Conservation (phyloP, 2,329 filamentous ascomycete genomes). For the Penicillium sumatraense region DNA sequence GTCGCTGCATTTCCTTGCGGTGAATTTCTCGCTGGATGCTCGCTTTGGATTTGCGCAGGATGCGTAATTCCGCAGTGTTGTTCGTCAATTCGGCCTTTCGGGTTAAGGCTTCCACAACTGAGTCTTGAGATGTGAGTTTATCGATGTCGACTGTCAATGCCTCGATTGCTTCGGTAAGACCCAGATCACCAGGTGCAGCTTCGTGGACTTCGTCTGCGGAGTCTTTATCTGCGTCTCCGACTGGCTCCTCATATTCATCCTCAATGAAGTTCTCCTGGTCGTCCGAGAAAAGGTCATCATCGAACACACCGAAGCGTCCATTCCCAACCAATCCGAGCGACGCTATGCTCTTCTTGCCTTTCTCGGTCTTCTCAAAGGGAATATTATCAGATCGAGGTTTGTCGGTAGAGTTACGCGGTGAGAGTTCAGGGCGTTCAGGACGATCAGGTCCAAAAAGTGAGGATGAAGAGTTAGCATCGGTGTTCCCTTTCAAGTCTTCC, state of each 20-base stretch:
- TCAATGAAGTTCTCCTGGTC: constrained; percentile 81
- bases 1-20: constrained; percentile 91
- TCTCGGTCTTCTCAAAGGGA: constrained; percentile 56
- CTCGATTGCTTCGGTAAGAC: constrained; percentile 89
- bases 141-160: constrained; percentile 89
- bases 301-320: constrained; percentile 88
- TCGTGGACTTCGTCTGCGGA: constrained; percentile 86
- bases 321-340: constrained; percentile 89
- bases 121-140: constrained; percentile 82
- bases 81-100: constrained; percentile 96
- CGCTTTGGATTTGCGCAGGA: constrained; percentile 89
- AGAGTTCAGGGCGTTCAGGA: constrained; percentile 52
- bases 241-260: constrained; percentile 79
- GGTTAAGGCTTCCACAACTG: constrained; percentile 87
- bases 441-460: constrained; percentile 58
- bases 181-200: constrained; percentile 91
- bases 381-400: constrained; percentile 50
- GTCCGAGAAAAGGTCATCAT: constrained; percentile 91
- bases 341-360: constrained; percentile 81
- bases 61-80: constrained; percentile 89
- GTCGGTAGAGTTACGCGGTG: constrained; percentile 67
- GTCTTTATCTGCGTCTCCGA: constrained; percentile 61
- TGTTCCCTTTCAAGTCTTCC: constrained; percentile 40
- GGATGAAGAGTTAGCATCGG: constrained; percentile 39
- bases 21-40: constrained; percentile 91